phyloP scores from a whole-genome alignment of 192 early-diverging fungal species.

The Coemansia sp. region DNA sequence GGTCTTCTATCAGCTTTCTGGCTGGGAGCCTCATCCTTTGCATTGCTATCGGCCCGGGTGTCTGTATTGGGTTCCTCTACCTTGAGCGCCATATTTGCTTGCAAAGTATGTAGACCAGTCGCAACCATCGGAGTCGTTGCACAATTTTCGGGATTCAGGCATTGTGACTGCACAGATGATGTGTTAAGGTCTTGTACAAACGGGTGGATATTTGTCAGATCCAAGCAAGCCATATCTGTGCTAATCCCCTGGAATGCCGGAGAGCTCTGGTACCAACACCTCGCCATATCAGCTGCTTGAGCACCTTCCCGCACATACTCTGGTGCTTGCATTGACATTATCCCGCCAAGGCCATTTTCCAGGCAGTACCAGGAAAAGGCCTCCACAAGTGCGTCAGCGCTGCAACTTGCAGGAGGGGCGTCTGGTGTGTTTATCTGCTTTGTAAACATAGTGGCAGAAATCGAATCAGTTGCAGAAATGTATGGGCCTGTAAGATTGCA shows the following conservation, averaged over 20 bases:
- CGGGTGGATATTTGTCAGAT: background rate
- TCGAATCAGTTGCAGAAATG: conserved; percentile 1
- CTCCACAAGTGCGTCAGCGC: conserved; percentile 12
- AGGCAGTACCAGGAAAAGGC: conserved; percentile 17
- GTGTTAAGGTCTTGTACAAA: background rate
- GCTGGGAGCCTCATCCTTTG: background rate
- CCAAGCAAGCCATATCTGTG: background rate
- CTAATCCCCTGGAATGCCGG: background rate
- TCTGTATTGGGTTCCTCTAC: background rate
- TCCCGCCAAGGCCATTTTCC: background rate
- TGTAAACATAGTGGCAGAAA: background rate
- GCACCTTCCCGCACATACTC: background rate
- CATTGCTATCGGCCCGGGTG: background rate
- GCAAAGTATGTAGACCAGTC: background rate
- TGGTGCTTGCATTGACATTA: background rate
- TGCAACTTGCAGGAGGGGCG: background rate
- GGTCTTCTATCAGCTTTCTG: background rate
- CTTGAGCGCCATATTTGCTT: background rate
- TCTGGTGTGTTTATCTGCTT: conserved; percentile 5
- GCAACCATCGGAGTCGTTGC: background rate
- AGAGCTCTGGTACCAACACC: background rate
- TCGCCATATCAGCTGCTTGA: background rate
- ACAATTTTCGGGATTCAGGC: background rate
- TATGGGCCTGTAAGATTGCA: background rate
- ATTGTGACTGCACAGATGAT: background rate